Conservation (phyloP, 768 basidiomycete species). For the Phanerochaete sordida region DNA sequence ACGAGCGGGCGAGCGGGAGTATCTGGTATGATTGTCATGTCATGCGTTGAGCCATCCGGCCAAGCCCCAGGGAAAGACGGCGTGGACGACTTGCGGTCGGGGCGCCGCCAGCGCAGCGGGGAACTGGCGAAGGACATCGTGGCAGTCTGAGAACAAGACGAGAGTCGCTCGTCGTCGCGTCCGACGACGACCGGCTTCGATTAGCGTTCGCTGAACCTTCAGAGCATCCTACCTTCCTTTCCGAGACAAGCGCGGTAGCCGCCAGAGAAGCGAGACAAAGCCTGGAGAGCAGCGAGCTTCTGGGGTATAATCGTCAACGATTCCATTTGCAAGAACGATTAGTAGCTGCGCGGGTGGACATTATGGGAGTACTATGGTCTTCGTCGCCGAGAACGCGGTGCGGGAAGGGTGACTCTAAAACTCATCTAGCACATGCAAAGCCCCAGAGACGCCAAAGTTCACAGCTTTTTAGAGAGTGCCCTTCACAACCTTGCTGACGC, state of each 20-base stretch:
- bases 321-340: background rate
- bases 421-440: background rate
- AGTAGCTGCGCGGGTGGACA: background rate
- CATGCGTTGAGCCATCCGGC: conserved; percentile 30
- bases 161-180: background rate
- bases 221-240: conserved; percentile 16
- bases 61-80: conserved; percentile 44
- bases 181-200: background rate
- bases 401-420: background rate
- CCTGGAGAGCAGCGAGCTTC: conserved; percentile 4
- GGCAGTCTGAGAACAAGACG: background rate
- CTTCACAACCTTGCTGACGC: conserved; percentile 79
- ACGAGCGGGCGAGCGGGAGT: background rate
- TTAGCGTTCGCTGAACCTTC: background rate
- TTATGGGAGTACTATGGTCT: background rate
- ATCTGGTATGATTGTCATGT: conserved; percentile 19
- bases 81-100: conserved; percentile 23
- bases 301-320: conserved; percentile 1
- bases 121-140: conserved; percentile 7
- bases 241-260: background rate
- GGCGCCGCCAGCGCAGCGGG: conserved; percentile 6
- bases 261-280: background rate
- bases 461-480: conserved; percentile 49
- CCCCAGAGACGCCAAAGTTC: background rate
- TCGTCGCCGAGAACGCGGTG: background rate